A percentile compares a stretch with the other conserved stretches of the same genome.
phyloP scores from a whole-genome alignment of 2,329 filamentous ascomycete species.

The Aspergillus brasiliensis region DNA sequence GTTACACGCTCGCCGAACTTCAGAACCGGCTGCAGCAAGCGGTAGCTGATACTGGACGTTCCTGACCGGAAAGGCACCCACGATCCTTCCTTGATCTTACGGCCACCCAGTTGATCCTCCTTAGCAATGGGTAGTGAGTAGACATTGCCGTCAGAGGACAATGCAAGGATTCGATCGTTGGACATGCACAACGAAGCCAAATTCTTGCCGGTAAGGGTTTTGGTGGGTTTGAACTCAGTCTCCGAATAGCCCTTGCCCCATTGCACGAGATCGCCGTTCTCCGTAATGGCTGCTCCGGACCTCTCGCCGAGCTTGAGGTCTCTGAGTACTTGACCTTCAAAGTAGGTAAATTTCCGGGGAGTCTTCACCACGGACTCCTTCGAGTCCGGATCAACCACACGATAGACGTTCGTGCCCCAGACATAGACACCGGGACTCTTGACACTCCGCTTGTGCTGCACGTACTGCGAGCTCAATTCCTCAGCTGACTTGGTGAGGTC shows the following conservation, averaged over 20 bases:
- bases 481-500: conserved; percentile 46
- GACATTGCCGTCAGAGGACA: conserved; percentile 73
- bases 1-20: conserved; percentile 71
- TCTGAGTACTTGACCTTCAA: conserved; percentile 79
- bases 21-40: conserved; percentile 69
- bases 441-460: conserved; percentile 81
- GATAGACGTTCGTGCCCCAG: conserved; percentile 86
- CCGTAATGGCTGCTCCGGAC: conserved; percentile 83
- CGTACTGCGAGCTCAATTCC: conserved; percentile 78
- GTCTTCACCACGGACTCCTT: conserved; percentile 76
- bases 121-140: conserved; percentile 82
- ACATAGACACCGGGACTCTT: conserved; percentile 85
- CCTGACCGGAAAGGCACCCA: conserved; percentile 77
- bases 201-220: conserved; percentile 80
- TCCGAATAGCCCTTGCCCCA: conserved; percentile 81
- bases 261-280: conserved; percentile 85
- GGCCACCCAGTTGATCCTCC: conserved; percentile 66
- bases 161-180: conserved; percentile 76
- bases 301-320: conserved; percentile 82
- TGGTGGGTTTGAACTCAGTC: conserved; percentile 62
- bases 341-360: conserved; percentile 76
- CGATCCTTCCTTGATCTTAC: conserved; percentile 64
- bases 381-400: conserved; percentile 82
- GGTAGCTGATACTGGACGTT: conserved; percentile 66
- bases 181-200: conserved; percentile 76